phyloP scores from a whole-genome alignment of 2,329 filamentous ascomycete genomes.

The Reticulascus tulasneorum region DNA sequence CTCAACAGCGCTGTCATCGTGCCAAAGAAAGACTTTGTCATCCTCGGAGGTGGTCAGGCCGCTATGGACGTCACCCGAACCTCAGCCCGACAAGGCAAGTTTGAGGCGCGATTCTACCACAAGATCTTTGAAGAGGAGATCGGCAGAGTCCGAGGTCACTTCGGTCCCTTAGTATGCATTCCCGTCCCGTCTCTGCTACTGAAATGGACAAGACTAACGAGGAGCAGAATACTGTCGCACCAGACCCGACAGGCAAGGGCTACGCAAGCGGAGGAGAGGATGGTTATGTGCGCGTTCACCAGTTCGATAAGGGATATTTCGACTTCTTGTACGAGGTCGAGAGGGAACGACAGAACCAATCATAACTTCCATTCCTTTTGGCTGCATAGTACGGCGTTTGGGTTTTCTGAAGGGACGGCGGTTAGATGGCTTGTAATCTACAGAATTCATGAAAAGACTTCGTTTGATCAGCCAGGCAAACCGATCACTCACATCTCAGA shows the following conservation, averaged over 20 bases:
- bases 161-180: slow-evolving; percentile 68
- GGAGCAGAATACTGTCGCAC: slow-evolving; percentile 79
- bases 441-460: too few relatives aligned
- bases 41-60: slow-evolving; percentile 95
- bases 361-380: slow-evolving; percentile 18
- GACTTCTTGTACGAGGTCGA: slow-evolving; percentile 99
- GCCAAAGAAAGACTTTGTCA: slow-evolving; percentile 94
- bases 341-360: slow-evolving; percentile 63
- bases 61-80: slow-evolving; percentile 99
- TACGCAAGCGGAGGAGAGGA: slow-evolving; percentile 97
- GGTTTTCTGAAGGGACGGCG: neutral
- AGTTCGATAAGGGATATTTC: slow-evolving; percentile 98
- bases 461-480: too few relatives aligned
- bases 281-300: slow-evolving; percentile 95
- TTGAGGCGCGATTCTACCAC: slow-evolving; percentile 99
- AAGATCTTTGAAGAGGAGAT: slow-evolving; percentile 99
- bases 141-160: slow-evolving; percentile 93
- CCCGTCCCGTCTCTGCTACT: too few relatives aligned
- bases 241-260: slow-evolving; percentile 83
- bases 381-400: slow-evolving; percentile 1
- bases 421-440: slow-evolving; percentile 1
- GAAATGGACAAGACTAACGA: neutral
- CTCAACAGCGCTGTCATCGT: slow-evolving; percentile 95
- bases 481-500: slow-evolving; percentile 2
- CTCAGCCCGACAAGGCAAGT: slow-evolving; percentile 91